Evolutionary conservation across 1,284 basidiomycete genomes (phyloP).

Genomic region (Boletus smithii): DNA sequence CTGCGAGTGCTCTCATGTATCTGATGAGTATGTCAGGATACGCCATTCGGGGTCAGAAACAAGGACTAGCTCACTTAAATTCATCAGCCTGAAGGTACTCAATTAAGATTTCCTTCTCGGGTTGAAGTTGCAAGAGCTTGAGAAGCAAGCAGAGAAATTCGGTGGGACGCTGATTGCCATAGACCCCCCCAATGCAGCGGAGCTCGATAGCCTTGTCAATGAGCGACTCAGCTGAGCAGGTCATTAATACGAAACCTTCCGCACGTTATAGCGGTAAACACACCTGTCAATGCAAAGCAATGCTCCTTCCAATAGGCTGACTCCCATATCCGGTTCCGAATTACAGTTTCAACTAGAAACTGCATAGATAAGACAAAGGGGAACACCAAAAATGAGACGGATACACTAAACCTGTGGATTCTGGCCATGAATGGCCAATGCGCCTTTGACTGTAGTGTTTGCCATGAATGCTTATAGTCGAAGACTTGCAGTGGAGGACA

Average conservation of each 20-base stretch:
- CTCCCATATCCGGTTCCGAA: conserved; percentile 95
- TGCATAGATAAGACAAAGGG: conserved; percentile 40
- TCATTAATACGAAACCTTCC: conserved; percentile 4
- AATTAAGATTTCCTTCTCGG: conserved; percentile 92
- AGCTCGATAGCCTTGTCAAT: conserved; percentile 91
- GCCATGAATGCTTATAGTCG: conserved; percentile 72
- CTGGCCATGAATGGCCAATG: conserved; percentile 86
- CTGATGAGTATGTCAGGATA: conserved; percentile 39
- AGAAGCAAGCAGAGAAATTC: conserved; percentile 89
- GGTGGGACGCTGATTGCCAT: conserved; percentile 88
- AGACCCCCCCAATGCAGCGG: conserved; percentile 87
- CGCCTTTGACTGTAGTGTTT: conserved; percentile 84
- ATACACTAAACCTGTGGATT: conserved; percentile 81
- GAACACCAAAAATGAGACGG: background rate
- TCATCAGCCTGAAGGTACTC: conserved; percentile 95
- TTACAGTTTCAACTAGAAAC: conserved; percentile 96
- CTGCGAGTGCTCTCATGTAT: conserved; percentile 90
- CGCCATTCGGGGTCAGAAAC: background rate
- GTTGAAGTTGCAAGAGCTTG: conserved; percentile 95
- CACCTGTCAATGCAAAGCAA: conserved; percentile 89
- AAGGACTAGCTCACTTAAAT: conserved; percentile 79
- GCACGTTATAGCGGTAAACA: conserved; percentile 9
- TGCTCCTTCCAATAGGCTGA: conserved; percentile 96
- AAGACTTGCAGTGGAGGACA: too few species aligned
- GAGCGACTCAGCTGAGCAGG: conserved; percentile 72